A percentile compares a stretch with the other conserved stretches of the same genome.
These are phyloP conservation scores for Hypsizygus ulmarius DNA, from an alignment of 1,284 basidiomycete species.

Conservation along the genomic window DNA sequence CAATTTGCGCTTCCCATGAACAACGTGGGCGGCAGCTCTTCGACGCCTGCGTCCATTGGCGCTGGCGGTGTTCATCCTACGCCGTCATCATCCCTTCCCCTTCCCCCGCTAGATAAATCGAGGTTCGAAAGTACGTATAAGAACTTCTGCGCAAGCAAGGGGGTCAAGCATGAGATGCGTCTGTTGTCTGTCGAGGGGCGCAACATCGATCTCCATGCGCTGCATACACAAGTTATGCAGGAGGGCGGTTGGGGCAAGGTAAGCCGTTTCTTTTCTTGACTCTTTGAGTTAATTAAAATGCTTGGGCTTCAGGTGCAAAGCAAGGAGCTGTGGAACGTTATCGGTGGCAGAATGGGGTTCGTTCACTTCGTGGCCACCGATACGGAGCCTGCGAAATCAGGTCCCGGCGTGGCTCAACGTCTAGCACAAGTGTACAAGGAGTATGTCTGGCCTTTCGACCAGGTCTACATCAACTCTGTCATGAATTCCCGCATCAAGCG, in stretches of 20 bases:
- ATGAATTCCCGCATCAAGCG: constrained; percentile 29
- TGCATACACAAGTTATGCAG: constrained; percentile 57
- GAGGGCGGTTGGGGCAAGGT: constrained; percentile 54
- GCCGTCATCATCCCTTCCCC: constrained; percentile 10
- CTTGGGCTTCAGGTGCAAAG: constrained; percentile 44
- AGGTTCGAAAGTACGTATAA: constrained; percentile 50
- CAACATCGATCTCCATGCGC: constrained; percentile 51
- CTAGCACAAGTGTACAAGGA: constrained; percentile 59
- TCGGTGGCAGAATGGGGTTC: constrained; percentile 64
- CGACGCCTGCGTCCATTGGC: constrained; percentile 9
- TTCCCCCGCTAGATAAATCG: constrained; percentile 40
- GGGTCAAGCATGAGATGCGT: constrained; percentile 38
- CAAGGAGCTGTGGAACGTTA: constrained; percentile 60
- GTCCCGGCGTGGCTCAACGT: constrained; percentile 57
- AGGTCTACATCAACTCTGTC: constrained; percentile 43
- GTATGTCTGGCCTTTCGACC: constrained; percentile 57
- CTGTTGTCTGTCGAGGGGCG: constrained; percentile 48
- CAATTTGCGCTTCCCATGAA: constrained; percentile 19
- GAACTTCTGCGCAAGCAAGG: constrained; percentile 42
- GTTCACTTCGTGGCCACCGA: constrained; percentile 57
- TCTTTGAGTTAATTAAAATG: not conserved
- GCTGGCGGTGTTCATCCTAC: constrained; percentile 11
- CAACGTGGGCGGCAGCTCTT: not conserved
- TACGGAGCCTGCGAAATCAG: constrained; percentile 53
- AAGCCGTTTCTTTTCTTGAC: constrained; percentile 21